Conservation (phyloP, 805 yeast species). For the Candida schatavii region DNA sequence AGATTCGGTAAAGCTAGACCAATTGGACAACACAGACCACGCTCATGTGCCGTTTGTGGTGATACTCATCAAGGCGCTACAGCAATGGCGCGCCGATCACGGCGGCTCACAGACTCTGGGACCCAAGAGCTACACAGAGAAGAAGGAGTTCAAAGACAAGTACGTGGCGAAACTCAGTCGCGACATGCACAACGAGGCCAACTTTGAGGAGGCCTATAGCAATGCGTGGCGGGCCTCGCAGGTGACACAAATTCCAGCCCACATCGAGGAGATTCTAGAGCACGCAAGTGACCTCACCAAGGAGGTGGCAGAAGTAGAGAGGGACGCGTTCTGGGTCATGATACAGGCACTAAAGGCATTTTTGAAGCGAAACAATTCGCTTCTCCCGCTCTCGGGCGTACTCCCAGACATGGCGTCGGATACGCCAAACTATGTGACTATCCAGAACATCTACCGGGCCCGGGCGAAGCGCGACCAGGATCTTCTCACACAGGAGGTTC, state of each 20-base stretch:
- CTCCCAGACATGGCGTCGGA: constrained; percentile 89
- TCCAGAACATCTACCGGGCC: constrained; percentile 56
- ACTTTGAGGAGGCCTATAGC: constrained; percentile 37
- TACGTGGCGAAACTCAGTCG: constrained; percentile 26
- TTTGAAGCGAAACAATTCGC: constrained; percentile 30
- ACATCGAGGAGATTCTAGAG: constrained; percentile 20
- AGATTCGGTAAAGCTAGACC: constrained; percentile 48
- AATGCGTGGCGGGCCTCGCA: constrained; percentile 37
- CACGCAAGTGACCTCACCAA: neutral
- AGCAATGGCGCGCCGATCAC: constrained; percentile 36
- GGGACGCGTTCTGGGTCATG: constrained; percentile 56
- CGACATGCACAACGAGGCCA: constrained; percentile 51
- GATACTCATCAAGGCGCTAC: constrained; percentile 54
- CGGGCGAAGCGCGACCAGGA: constrained; percentile 53
- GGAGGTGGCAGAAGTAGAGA: constrained; percentile 8
- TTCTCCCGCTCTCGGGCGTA: constrained; percentile 69
- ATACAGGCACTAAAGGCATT: constrained; percentile 53
- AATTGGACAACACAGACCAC: constrained; percentile 43
- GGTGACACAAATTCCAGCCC: constrained; percentile 31
- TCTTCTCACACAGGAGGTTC: constrained; percentile 34
- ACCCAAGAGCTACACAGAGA: constrained; percentile 40
- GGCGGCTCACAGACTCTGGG: constrained; percentile 14
- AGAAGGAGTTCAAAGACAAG: constrained; percentile 32
- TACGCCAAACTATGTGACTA: constrained; percentile 54
- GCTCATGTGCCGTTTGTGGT: constrained; percentile 72